Evolutionary conservation across 345 rosid genomes (phyloP).

Genomic region (Eucalyptus sp.): DNA sequence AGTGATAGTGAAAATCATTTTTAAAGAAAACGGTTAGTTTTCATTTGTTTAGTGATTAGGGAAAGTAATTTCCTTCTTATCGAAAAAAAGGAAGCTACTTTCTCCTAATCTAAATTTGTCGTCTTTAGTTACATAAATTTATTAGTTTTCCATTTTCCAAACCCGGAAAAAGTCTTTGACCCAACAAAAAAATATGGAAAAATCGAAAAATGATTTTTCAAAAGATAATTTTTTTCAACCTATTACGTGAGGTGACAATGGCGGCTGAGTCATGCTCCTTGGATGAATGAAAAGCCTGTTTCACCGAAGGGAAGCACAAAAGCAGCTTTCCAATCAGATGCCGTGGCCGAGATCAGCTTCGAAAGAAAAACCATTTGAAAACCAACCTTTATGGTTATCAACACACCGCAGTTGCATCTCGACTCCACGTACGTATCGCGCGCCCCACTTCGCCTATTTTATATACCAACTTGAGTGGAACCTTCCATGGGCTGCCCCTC

Average conservation of each 20-base stretch:
- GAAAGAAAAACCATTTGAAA: background rate
- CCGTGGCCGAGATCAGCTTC: background rate
- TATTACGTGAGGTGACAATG: background rate
- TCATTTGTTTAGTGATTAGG: background rate
- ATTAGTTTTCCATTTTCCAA: background rate
- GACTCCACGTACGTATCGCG: background rate
- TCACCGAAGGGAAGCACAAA: background rate
- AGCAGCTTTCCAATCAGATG: background rate
- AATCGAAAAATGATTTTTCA: background rate
- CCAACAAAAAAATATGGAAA: fast-evolving
- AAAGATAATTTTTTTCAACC: background rate
- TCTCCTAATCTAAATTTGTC: background rate
- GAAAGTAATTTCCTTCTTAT: background rate
- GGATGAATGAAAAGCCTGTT: background rate
- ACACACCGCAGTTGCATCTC: background rate
- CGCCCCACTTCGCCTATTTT: background rate
- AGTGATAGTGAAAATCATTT: background rate
- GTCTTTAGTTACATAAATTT: background rate
- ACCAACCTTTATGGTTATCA: background rate
- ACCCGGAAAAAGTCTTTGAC: fast-evolving
- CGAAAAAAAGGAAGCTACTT: fast-evolving
- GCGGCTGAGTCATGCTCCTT: background rate
- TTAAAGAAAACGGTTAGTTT: fast-evolving
- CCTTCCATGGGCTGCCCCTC: background rate
- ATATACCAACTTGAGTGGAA: background rate